Base-by-base conservation (phyloP, 805 yeast genomes). In the Schwanniomyces yamadae region DNA sequence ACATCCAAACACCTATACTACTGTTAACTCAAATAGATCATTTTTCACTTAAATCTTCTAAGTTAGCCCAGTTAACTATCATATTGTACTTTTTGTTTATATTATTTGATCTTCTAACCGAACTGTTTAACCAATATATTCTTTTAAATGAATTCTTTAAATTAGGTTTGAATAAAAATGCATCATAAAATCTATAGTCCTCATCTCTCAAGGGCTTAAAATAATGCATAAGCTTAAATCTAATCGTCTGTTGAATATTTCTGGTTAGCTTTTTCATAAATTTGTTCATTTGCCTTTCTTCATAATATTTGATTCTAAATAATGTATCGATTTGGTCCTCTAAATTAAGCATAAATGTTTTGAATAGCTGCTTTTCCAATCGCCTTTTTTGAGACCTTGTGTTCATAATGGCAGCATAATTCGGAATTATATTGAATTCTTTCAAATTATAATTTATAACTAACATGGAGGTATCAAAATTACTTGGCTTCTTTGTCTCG, bases 241-340 rank as follows among this genome's bases (percentile, higher is more conserved):
- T 50, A 29, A 66, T 56, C 18, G 56, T 50, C 31, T 51, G 49
- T 13, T 52, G 51, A 18, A 67, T 57, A 23, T 56, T 56, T 17
- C 46, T 41, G 21, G 52, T 42, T 19, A 61, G 39, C 20, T 42
- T 48, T 30, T 50, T 49, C 47, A 61, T 52, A 38, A 66, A 67
- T 13, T 42, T 40, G 14, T 48, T 46, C 42, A 56, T 49, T 8
- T 55, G 54, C 20, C 43, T 40, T 23, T 63, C 54, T 45, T 58
- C 55, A 28, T 49, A 46, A 44, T 68, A 64, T 42, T 65, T 68
- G 44, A 66, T 52, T 14, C 64, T 42, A 31, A 53, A 50, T 31
- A 68, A 54, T 1, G 60, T 59, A 23, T 66, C 70, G 16, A 66
- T 50, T 40, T 61, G 68, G 24, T 63, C 69, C 17, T 55, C 63